Evolutionary conservation across 169 alveolate genomes (phyloP), one percentile per base, ranked within the genome.

Genomic region (Plasmodium cynomolgi): DNA sequence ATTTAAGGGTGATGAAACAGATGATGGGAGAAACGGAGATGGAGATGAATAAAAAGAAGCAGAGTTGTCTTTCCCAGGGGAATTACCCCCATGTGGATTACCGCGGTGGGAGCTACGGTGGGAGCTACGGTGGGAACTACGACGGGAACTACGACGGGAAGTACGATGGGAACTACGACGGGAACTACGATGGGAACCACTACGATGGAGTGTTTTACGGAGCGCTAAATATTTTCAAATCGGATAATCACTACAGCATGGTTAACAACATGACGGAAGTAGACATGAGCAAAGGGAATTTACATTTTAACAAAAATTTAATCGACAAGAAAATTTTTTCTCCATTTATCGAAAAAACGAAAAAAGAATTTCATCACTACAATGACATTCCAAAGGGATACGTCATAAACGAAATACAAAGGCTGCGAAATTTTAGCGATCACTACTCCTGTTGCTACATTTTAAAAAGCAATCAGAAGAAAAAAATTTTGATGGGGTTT

Each of bases 351-450:
- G 75, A 81, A 17, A 91, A 81, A 41, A 74, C 92, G 9, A 91
- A 91, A 82, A 81, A 83, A 9, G 81, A 91, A 47, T 81, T 91
- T 71, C 20, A 23, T 41, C 39, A 50, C 26, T 82, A 71, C 47
- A 91, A 91, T 73, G 71, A 91, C 58, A 77, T 91, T 44, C 92
- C 91, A 11, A 91, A 91, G 39, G 95, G 95, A 11, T 91, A 91
- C 41, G 41, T 44, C 20, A 91, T 91, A 31, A 81, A 91, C 56
- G 95, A 81, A 73, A 23, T 91, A 50, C 82, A 91, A 26, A 58
- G 95, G 68, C n/a, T 91, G 39, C 79, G 92, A 58, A 81, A 91
- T 81, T 91, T 81, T 82, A 91, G 77, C 83, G 92, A 82, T 9
- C 23, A 72, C 56, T 91, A 91, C 77, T 91, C 95, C 34, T 90